Percentiles rank a stretch among this genome's conserved stretches.
Conservation (phyloP, 495 filamentous ascomycete species). For the Diplogelasinospora grovesii region DNA sequence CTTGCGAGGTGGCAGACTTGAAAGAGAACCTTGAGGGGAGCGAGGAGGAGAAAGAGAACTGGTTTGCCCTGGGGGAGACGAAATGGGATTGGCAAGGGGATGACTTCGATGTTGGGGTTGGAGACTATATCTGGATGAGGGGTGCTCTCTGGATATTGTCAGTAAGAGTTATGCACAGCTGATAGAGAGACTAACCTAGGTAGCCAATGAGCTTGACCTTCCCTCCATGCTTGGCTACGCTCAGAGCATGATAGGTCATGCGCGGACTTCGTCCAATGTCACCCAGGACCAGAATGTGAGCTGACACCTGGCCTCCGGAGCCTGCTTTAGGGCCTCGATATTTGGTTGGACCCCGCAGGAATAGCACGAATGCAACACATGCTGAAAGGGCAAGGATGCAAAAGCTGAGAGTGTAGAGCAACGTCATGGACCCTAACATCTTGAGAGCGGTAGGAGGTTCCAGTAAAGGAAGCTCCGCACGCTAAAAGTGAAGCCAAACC, state of each 20-base stretch:
- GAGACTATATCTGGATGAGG: constrained; percentile 68
- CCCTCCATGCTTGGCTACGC: constrained; percentile 77
- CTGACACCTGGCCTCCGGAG: constrained; percentile 30
- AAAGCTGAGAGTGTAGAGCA: constrained; percentile 5
- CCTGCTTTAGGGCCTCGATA: constrained; percentile 19
- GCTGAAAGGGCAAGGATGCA: background rate
- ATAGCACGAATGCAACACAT: constrained; percentile 2
- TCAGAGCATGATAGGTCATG: constrained; percentile 98
- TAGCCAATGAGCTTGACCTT: constrained; percentile 86
- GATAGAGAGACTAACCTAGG: constrained; percentile 45
- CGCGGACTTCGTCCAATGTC: constrained; percentile 94
- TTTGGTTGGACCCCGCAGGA: constrained; percentile 10
- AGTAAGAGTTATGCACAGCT: constrained; percentile 12
- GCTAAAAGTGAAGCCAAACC: no score
- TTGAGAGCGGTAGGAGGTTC: constrained; percentile 1
- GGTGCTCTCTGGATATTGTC: constrained; percentile 24
- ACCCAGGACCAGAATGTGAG: constrained; percentile 91
- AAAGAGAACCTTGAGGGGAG: constrained; percentile 79
- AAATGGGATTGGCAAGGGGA: constrained; percentile 26
- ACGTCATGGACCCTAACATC: background rate
- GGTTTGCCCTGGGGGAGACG: constrained; percentile 14
- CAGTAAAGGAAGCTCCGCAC: no score
- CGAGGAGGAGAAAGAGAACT: constrained; percentile 76
- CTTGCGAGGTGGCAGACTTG: constrained; percentile 65
- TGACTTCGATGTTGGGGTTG: constrained; percentile 57